Base-by-base conservation (phyloP, 768 basidiomycete genomes). In the Termitomyces sp. region DNA sequence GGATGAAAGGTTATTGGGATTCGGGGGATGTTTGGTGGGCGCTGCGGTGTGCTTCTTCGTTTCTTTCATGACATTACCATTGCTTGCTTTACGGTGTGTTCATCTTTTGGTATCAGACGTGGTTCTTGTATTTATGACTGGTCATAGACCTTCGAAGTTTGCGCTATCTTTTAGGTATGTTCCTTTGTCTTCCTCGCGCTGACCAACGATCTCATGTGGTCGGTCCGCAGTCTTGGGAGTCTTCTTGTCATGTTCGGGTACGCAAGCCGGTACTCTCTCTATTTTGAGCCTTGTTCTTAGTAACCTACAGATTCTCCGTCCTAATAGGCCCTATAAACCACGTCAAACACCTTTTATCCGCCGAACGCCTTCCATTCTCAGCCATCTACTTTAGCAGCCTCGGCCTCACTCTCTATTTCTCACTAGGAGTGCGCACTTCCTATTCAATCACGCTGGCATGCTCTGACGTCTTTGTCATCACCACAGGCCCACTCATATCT, bases 191-290 rank as follows among this genome's bases (percentile, higher is more conserved):
- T 28, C 42, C 22, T 38, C 38, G 13, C 32, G n/a, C 24, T 49
- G 56, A n/a, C 24, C 22, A 15, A 58, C 55, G 46, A 39, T 61
- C 49, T 62, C 60, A 63, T 55, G 56, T 48, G 51, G 56, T 36
- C 40, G 51, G 56, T 36, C 40, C 33, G 36, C 69, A 93, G 92
- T 69, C 76, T 96, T 59, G 95, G 95, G 40, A 93, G 91, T 65
- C 76, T 94, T 61, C 84, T 99, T 35, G 96, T 98, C 73, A 98
- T 99, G 96, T 88, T 92, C 70, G 97, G 94, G 88, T 94, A 68
- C 68, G 88, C 69, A 18, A 45, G 54, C 5, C 11, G 28, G 22
- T 48, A 22, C 49, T 28, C 45, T 18, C 52, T 16, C 32, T 39
- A 24, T 22, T 33, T 35, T n/a, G 28, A 28, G 16, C 16, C 5